Evolutionary conservation across 148 eudicot genomes (phyloP), one percentile per base, ranked within the genome.

Genomic region (Simmondsia chinensis): DNA sequence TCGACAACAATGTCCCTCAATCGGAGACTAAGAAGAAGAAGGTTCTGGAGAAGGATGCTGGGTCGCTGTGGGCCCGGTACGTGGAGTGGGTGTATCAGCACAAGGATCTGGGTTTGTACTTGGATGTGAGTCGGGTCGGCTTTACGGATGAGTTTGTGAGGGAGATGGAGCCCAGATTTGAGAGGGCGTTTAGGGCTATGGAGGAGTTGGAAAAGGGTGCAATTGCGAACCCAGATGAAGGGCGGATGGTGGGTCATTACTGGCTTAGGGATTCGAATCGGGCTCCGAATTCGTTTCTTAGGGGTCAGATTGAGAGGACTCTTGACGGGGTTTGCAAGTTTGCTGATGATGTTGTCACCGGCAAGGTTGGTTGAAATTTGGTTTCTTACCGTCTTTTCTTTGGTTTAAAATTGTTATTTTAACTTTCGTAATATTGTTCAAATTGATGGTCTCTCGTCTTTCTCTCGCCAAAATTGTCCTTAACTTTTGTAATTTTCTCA

Each of bases 221-320:
- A 36, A 91, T 91, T 60, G 82, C 97, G 20, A 91, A 91, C 42
- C 95, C 95, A 0, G 97, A 91, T 50, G 97, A 91, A 45, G 76
- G 95, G 5, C 53, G 97, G 20, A 91, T 91, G 97, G 97, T 91
- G 6, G 97, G 97, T 4, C 97, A 91, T 59, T 91, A 91, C 35
- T 91, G 97, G 97, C 48, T 91, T 32, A 71, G 97, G 50, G 74
- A 70, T 11, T 66, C 94, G 0, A 39, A 43, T 11, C 83, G 81
- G 13, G 82, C 95, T 17, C 97, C 97, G 0, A 91, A 72, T 0
- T 20, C 72, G 6, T 61, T 74, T 29, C 41, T 91, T 44, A 74
- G 56, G 58, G 25, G 14, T 43, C 93, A 91, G 77, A 91, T 91
- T 68, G 94, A 82, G 56, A 56, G 36, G 15, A 61, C 97, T 3